These are phyloP conservation scores for Talaromyces sp. DNA, from an alignment of 2,329 filamentous ascomycete genomes.

Conservation along the genomic window DNA sequence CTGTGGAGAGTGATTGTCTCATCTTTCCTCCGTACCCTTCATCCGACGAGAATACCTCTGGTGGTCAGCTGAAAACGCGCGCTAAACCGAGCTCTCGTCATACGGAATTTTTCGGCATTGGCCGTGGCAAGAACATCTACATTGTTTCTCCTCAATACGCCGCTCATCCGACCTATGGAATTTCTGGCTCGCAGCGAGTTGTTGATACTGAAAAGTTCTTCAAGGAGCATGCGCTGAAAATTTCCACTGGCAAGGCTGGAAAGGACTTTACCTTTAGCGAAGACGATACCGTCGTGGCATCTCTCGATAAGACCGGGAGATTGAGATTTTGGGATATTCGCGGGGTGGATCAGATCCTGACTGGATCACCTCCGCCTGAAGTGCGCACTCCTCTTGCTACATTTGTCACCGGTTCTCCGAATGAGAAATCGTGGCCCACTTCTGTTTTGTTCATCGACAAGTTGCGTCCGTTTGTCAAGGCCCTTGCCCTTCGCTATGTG, in stretches of 20 bases:
- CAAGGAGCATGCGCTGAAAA: slow-evolving; percentile 80
- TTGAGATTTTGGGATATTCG: slow-evolving; percentile 98
- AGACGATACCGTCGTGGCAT: slow-evolving; percentile 89
- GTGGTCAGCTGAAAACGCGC: slow-evolving; percentile 90
- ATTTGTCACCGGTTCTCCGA: slow-evolving; percentile 75
- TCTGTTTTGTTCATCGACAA: slow-evolving; percentile 96
- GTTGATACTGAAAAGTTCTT: slow-evolving; percentile 86
- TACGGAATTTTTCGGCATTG: slow-evolving; percentile 90
- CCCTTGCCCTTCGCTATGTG: slow-evolving; percentile 85
- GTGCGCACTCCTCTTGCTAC: slow-evolving; percentile 82
- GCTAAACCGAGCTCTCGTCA: slow-evolving; percentile 84
- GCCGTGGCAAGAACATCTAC: slow-evolving; percentile 92
- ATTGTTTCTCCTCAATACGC: slow-evolving; percentile 64
- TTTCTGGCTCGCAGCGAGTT: slow-evolving; percentile 47
- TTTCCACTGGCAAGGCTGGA: slow-evolving; percentile 94
- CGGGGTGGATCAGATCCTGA: slow-evolving; percentile 56
- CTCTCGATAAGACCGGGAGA: slow-evolving; percentile 90
- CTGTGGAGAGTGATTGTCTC: slow-evolving; percentile 79
- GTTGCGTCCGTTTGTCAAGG: slow-evolving; percentile 84
- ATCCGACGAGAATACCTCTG: slow-evolving; percentile 84
- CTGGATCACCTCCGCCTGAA: slow-evolving; percentile 54
- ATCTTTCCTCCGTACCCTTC: slow-evolving; percentile 80
- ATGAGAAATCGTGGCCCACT: slow-evolving; percentile 93
- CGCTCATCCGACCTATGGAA: slow-evolving; percentile 42
- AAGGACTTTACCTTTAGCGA: slow-evolving; percentile 98